Evolutionary conservation across 352 stramenopile genomes (phyloP), one percentile per base, ranked within the genome.

Genomic region (Phytopythium helicoides): DNA sequence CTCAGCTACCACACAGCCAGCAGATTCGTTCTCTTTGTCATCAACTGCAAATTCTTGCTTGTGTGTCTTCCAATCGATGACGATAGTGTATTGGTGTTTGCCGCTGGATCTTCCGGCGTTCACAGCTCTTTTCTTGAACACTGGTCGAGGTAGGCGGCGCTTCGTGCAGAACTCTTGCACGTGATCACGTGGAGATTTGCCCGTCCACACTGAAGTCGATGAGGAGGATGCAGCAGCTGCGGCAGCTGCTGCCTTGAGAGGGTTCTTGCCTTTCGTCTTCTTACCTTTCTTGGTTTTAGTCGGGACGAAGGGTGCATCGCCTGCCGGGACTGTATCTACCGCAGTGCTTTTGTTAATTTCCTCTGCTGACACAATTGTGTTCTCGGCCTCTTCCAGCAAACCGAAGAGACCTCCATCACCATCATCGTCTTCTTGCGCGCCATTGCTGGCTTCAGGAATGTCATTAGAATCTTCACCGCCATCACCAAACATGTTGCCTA

Each of bases 121-220:
- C 39, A 37, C 58, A 51, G 18, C 47, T 33, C 67, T 62, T 64
- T 76, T 76, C 52, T 86, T 87, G 68, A 85, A 98, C 46, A 88
- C 77, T 1, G 92, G 89, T 36, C 71, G 74, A 1, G 76, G 72
- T 51, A 92, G 56, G 38, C 94, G 92, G 57, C 87, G 64, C 56
- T 97, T 97, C 38, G 79, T 80, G 64, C 88, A 97, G 31, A 86
- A 72, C 44, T 97, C 86, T 25, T 97, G 69, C 31, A 98, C 65
- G 28, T 94, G 78, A 48, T 96, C 78, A 28, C 93, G 73, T 3
- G 94, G 92, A 3, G 87, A 96, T 41, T 89, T 93, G 36, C 81
- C 81, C 0, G 77, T 92, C 81, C 81, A 92, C 28, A 64, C 59
- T 2, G 64, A 12, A 3, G 61, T 26, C 7, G 54, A 28, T 19